Evolutionary conservation across 2,329 filamentous ascomycete species (phyloP), one percentile per base, ranked within the genome.

Genomic region (Claviceps monticola): DNA sequence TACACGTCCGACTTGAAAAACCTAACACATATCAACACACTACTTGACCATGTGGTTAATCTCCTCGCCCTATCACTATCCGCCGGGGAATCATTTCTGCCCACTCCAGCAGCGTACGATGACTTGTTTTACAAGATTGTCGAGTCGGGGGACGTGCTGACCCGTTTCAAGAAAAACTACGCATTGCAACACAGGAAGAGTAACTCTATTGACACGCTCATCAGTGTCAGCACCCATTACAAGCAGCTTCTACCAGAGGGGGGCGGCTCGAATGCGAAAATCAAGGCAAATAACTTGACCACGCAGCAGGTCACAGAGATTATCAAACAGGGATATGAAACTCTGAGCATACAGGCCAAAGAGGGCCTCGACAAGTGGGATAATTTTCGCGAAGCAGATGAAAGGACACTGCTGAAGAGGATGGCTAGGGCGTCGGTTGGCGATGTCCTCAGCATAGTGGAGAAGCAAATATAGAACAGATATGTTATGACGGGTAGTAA

Each of bases 91-190:
- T 83, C 86, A 2, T 97, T 98, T 68, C 75, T 98, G 7, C 93
- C 91, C 0, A 87, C 86, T 34, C 83, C 89, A 0, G 79, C 86
- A 17, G 83, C 88, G 1, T 97, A 97, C 66, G 93, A 98, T 61
- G 93, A 98, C 62, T 75, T 98, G 0, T 97, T 98, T 70, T 98
- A 98, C 78, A 98, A 98, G 69, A 79, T 97, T 2, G 89, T 97
- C 26, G 93, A 98, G 68, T 86, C 84, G 2, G 88, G 90, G 11
- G 88, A 95, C 48, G 78, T 88, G 13, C 76, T 97, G 21, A 71
- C 76, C 36, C 88, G 87, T 62, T 95, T 97, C 69, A 81, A 88
- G 42, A 81, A 89, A 56, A 83, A 79, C 9, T 97, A 93, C 66
- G 69, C 71, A 4, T 68, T 84, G 16, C 71, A 69, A 2, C 78